Evolutionary conservation across 148 eudicot species (phyloP), one percentile per base, ranked within the genome.

Genomic region (Arbutus unedo): DNA sequence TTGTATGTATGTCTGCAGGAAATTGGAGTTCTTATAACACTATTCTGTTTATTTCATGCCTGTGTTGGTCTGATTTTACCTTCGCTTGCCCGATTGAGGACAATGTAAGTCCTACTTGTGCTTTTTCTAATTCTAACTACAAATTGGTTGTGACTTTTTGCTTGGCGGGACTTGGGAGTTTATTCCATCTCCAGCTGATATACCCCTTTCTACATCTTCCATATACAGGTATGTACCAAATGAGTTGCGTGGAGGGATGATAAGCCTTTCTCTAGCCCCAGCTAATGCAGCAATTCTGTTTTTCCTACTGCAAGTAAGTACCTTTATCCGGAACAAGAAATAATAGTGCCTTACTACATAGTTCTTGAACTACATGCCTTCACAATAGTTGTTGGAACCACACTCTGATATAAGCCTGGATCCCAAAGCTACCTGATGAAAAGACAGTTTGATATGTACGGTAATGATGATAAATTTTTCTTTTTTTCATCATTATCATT

Each of bases 161-260:
- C 56, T 60, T 45, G 62, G 15, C 47, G 43, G 43, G 15, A 62
- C 67, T 59, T 19, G 23, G 66, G 67, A 62, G 13, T 11, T 64
- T 62, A 60, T 18, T 9, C 15, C 53, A 59, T 43, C 14, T 9
- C 49, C 67, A 48, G 4, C 21, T n/a, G 48, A 77, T 56, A 56
- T 18, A 62, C 48, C 50, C 72, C 45, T 19, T 10, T 45, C 75
- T 79, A 38, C 70, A 70, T 68, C 3, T 49, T 44, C 3, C 11
- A 25, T 72, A 68, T 8, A 56, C 91, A 97, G 99, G 93, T 92
- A 92, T 81, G 90, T 97, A 84, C 98, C 99, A 44, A 93, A 93
- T 89, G 94, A 94, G 88, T 88, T 91, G 67, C 97, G 98, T 76
- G 97, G 96, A 45, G 99, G 98, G 74, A 93, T 93, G 94, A 90